Evolutionary conservation across 202 grass and related monocot species (phyloP), one percentile per base, ranked within the genome.

Genomic region (Digitaria exilis): DNA sequence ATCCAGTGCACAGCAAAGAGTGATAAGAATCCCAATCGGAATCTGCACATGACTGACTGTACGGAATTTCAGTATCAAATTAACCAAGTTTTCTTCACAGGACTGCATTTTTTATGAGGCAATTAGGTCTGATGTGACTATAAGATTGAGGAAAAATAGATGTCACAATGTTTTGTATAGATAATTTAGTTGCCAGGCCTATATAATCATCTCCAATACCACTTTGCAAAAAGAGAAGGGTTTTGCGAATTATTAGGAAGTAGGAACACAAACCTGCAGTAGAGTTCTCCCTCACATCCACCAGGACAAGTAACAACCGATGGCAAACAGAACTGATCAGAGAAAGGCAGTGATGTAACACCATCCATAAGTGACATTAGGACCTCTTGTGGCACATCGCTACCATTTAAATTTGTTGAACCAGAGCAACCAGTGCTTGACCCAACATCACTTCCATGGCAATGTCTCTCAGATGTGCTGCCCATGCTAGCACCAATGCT

Each of bases 241-340:
- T 39, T 54, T 65, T 55, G 35, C 7, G 30, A 31, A 80, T 57
- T 65, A 34, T 65, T 74, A 86, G 58, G n/a, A n/a, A n/a, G n/a
- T 74, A 86, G 58, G 21, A 82, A 79, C 25, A 59, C 79, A 83
- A 87, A 98, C 93, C 96, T 96, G 91, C 96, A 98, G 92, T 98
- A 98, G 54, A 88, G 89, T 83, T 98, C 91, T 89, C 93, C 96
- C 79, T 96, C 78, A 56, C 96, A 98, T 55, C 89, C 91, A 72
- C 86, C 92, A 43, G 89, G 85, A 55, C 96, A 98, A 76, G 75
- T 68, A 92, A 95, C 63, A 89, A 90, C 6, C 75, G 87, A 66
- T 45, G 96, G 93, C 84, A 95, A 85, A 90, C 66, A 5, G 80
- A 98, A 98, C 58, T 66, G 66, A 72, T 86, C 79, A 76, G 91